Base-by-base conservation (phyloP, 352 stramenopile species). In the Elongisporangium undulatum region DNA sequence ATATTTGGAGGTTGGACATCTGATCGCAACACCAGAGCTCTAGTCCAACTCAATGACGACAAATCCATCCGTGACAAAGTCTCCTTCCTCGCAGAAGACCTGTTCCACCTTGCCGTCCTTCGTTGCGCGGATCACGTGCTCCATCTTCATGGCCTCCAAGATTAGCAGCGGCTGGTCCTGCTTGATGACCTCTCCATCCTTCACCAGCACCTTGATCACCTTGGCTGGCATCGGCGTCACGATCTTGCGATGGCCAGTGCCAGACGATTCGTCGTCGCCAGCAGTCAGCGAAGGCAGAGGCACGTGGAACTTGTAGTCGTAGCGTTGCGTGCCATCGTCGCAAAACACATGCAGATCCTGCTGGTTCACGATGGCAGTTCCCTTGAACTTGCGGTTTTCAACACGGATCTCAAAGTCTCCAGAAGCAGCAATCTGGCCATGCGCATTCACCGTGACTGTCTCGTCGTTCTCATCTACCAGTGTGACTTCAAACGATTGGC, bases 121-220 rank as follows among this genome's bases (percentile, higher is more conserved):
- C 39, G 81, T 82, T 9, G 85, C 81, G 29, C 84, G 81, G 51
- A 94, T 89, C 53, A 85, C 72, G 67, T 92, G 80, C 65, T 99
- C 92, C 96, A 99, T 99, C 80, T 99, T 99, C 95, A 99, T 99
- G 23, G 96, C 95, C 71, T 98, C 95, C 79, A 98, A 94, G 59
- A 98, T 96, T 53, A 98, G 51, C 48, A 99, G 65, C 16, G 93
- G 74, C 63, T 98, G 85, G 61, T 96, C 94, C 52, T 77, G 74
- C 12, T 70, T 74, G 51, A 99, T 95, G 7, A 34, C 57, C 48
- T 98, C 86, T 20, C 96, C 95, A n/a, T 75, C 79, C 53, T 88
- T 79, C 59, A 92, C 83, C 60, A 95, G 68, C 54, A 98, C 85
- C 54, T 94, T 89, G 51, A 96, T 89, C 59, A 99, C 90, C 67